phyloP scores from a whole-genome alignment of 805 yeast species.

The Candida nitratophila region DNA sequence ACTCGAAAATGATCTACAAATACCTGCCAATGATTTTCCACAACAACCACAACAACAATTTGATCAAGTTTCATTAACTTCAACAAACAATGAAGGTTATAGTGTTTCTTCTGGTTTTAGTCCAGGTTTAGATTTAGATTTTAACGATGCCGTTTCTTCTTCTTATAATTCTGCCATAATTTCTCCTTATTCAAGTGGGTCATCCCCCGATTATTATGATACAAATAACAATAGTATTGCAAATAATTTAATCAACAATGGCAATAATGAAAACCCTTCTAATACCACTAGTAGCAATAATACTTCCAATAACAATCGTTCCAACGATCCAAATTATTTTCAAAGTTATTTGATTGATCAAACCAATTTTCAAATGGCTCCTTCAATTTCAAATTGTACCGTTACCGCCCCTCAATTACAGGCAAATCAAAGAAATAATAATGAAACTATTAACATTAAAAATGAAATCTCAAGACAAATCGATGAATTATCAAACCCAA shows the following conservation, averaged over 20 bases:
- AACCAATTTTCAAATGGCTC: background rate
- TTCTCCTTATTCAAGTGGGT: conserved; percentile 29
- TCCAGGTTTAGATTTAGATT: conserved; percentile 8
- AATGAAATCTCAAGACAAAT: background rate
- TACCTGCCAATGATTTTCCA: background rate
- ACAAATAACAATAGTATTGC: too few relatives aligned
- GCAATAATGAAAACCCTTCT: background rate
- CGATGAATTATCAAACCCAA: background rate
- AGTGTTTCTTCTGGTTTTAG: background rate
- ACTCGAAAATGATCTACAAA: background rate
- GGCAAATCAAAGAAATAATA: background rate
- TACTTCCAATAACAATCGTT: background rate
- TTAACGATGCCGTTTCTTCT: conserved; percentile 22
- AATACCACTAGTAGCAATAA: background rate
- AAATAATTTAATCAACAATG: too few relatives aligned
- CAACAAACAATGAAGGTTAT: background rate
- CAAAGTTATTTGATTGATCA: background rate
- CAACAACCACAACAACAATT: background rate
- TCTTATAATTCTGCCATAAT: conserved; percentile 20
- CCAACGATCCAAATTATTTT: background rate
- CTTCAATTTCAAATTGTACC: conserved; percentile 1
- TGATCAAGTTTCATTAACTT: background rate
- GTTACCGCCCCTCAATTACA: background rate
- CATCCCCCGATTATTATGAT: conserved; percentile 28
- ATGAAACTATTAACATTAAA: background rate